A percentile compares a stretch with the other conserved stretches of the same genome.
phyloP scores from a whole-genome alignment of 2,329 filamentous ascomycete species.

The Malbranchea cinnamomea region DNA sequence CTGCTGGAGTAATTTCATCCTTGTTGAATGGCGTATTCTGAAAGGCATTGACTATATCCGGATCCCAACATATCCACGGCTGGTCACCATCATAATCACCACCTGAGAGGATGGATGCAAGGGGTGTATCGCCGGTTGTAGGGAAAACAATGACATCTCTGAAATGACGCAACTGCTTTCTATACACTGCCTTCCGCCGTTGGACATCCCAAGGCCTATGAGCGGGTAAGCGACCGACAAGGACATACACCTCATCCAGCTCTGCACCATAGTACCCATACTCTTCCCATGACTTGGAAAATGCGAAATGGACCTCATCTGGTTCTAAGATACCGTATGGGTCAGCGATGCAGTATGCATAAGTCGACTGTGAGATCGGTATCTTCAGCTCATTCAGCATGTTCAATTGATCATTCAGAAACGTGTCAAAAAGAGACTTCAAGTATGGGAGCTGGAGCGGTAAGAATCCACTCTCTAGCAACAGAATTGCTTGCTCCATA shows the following conservation, averaged over 20 bases:
- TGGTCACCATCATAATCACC: constrained; percentile 52
- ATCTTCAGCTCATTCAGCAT: constrained; percentile 35
- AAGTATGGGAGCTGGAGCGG: constrained; percentile 28
- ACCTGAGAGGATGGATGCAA: constrained; percentile 46
- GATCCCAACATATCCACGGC: constrained; percentile 47
- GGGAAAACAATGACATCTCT: constrained; percentile 45
- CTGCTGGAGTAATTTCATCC: constrained; percentile 17
- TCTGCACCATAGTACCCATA: constrained; percentile 27
- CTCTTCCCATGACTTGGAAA: constrained; percentile 33
- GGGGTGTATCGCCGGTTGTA: constrained; percentile 34
- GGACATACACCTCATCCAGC: constrained; percentile 34
- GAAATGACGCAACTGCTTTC: constrained; percentile 37
- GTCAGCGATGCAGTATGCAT: constrained; percentile 43
- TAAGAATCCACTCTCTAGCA: constrained; percentile 33
- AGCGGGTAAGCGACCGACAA: constrained; percentile 44
- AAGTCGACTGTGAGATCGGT: constrained; percentile 36
- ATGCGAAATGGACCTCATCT: constrained; percentile 41
- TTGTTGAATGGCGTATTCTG: constrained; percentile 34
- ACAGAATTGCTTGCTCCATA: constrained; percentile 21
- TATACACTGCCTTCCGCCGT: constrained; percentile 34
- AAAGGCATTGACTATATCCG: constrained; percentile 36
- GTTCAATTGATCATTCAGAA: constrained; percentile 26
- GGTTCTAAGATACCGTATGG: constrained; percentile 36
- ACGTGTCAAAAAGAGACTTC: constrained; percentile 23
- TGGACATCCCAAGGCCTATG: constrained; percentile 46